These are phyloP conservation scores for Dalbergia oliveri DNA, from an alignment of 306 rosid species.

Conservation along the genomic window DNA sequence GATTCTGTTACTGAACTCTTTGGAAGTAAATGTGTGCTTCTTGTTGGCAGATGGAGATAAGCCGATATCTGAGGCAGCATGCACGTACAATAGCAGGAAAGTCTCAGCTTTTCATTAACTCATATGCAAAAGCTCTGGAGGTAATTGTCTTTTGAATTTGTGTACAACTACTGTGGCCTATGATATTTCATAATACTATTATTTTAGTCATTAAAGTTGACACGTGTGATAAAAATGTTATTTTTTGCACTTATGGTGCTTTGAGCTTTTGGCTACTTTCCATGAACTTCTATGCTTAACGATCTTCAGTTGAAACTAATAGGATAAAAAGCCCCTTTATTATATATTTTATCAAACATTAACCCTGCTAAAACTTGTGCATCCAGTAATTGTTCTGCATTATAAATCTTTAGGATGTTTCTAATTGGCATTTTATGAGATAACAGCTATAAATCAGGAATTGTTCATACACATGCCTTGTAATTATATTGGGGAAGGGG, in stretches of 20 bases:
- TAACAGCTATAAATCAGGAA: neutral
- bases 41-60: constrained; percentile 93
- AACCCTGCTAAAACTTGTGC: neutral
- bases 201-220: constrained; percentile 28
- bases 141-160: constrained; percentile 48
- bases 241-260: neutral
- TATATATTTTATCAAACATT: neutral
- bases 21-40: constrained; percentile 23
- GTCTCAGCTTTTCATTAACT: constrained; percentile 92
- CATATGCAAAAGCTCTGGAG: constrained; percentile 99
- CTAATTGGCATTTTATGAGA: neutral
- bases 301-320: constrained; percentile 9
- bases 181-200: neutral
- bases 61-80: constrained; percentile 90
- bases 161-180: neutral
- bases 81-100: constrained; percentile 94
- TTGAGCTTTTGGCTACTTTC: neutral
- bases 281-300: neutral
- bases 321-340: neutral
- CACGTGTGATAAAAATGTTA: neutral
- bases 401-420: neutral
- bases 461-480: constrained; percentile 5
- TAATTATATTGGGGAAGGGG: constrained; percentile 2
- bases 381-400: neutral
- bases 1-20: neutral